A percentile compares a stretch with the other conserved stretches of the same genome.
phyloP scores from a whole-genome alignment of 164 flowering plant genomes.

The Sedum album region DNA sequence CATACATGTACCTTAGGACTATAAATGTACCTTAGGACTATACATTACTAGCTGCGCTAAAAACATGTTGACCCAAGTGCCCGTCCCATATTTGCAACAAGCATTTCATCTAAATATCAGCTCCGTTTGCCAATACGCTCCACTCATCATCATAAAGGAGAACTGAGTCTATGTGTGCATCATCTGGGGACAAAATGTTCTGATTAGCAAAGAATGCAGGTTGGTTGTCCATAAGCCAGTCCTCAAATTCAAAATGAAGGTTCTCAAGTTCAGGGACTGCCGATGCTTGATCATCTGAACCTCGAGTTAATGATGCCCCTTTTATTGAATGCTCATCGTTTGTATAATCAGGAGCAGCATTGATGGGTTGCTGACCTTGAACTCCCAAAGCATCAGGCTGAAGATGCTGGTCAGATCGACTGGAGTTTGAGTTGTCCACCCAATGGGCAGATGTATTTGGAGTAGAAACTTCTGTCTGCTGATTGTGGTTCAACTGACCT shows the following conservation, averaged over 20 bases:
- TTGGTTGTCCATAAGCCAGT: slow-evolving; percentile 30
- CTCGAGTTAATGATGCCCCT: slow-evolving; percentile 17
- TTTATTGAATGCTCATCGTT: slow-evolving; percentile 8
- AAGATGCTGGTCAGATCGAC: not conserved
- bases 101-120: not conserved
- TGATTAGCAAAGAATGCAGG: slow-evolving; percentile 13
- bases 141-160: slow-evolving; percentile 35
- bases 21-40: too few relatives aligned
- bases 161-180: slow-evolving; percentile 19
- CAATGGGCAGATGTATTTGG: not conserved
- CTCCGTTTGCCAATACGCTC: slow-evolving; percentile 17
- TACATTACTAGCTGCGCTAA: not conserved
- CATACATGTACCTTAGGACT: not conserved
- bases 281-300: slow-evolving; percentile 12
- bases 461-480: too few relatives aligned
- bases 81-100: not conserved
- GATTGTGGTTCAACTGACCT: too few relatives aligned
- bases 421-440: not conserved
- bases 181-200: slow-evolving; percentile 17
- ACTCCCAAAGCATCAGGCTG: not conserved
- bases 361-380: not conserved
- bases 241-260: slow-evolving; percentile 18
- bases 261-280: slow-evolving; percentile 9
- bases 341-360: not conserved
- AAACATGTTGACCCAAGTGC: not conserved